A percentile compares a stretch with the other conserved stretches of the same genome.
These are phyloP conservation scores for Silene coronaria DNA, from an alignment of 179 eudicot genomes.

Conservation along the genomic window DNA sequence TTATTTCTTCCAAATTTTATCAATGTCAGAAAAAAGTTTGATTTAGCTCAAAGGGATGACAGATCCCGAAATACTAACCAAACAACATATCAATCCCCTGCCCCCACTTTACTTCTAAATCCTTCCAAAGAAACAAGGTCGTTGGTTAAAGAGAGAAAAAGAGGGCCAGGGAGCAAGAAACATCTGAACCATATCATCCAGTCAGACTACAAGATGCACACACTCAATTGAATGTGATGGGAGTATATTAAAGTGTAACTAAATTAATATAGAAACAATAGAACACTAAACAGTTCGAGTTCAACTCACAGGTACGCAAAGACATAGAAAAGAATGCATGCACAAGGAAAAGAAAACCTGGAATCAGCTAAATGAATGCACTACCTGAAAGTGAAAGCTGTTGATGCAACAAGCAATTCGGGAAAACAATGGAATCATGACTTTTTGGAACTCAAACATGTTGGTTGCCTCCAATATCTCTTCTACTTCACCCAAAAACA, in stretches of 20 bases:
- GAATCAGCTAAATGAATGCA: not conserved
- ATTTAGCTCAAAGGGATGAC: no score
- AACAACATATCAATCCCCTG: no score
- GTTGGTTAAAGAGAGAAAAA: not conserved
- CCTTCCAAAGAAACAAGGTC: not conserved
- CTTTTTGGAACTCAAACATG: slow-evolving; percentile 67
- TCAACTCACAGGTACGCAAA: not conserved
- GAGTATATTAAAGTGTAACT: no score
- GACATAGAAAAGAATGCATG: not conserved
- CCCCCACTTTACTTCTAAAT: no score
- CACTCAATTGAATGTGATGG: no score
- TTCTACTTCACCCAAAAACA: slow-evolving; percentile 84
- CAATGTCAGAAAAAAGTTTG: no score
- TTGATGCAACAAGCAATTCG: slow-evolving; percentile 73
- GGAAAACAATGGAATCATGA: slow-evolving; percentile 70
- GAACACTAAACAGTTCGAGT: no score
- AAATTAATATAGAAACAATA: no score
- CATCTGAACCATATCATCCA: not conserved
- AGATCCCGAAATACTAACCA: no score
- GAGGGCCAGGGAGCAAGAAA: not conserved
- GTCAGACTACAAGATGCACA: no score
- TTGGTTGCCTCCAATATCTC: slow-evolving; percentile 68
- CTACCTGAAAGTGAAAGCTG: slow-evolving; percentile 88
- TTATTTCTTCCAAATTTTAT: no score
- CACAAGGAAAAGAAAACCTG: not conserved